These are phyloP conservation scores for Plasmodium knowlesi DNA, from an alignment of 169 alveolate species.

Conservation along the genomic window DNA sequence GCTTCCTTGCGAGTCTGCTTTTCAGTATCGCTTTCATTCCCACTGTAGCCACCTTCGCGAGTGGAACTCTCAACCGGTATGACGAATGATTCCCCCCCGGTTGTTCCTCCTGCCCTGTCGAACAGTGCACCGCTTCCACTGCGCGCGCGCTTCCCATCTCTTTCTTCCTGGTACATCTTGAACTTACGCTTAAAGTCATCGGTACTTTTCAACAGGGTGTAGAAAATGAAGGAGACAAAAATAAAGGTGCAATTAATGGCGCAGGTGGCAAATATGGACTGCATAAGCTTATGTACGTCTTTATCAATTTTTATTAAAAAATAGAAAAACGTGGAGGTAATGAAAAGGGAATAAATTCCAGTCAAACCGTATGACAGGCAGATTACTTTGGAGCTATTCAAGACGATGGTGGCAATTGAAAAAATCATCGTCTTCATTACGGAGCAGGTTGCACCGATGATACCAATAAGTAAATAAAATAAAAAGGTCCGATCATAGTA, in stretches of 20 bases:
- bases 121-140: background rate
- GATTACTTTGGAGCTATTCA: slow-evolving; percentile 49
- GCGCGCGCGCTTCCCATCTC: background rate
- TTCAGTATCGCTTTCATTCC: background rate
- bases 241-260: slow-evolving; percentile 23
- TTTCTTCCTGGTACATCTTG: slow-evolving; percentile 25
- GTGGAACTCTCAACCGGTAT: background rate
- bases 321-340: slow-evolving; percentile 48
- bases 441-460: slow-evolving; percentile 53
- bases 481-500: slow-evolving; percentile 21
- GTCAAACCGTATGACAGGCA: slow-evolving; percentile 69
- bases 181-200: slow-evolving; percentile 30
- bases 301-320: slow-evolving; percentile 30
- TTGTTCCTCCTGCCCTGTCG: background rate
- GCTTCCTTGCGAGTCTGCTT: background rate
- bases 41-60: background rate
- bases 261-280: slow-evolving; percentile 49
- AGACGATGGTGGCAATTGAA: slow-evolving; percentile 33
- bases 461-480: slow-evolving; percentile 21
- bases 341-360: slow-evolving; percentile 47
- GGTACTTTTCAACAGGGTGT: slow-evolving; percentile 10
- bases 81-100: background rate
- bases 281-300: slow-evolving; percentile 7
- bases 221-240: slow-evolving; percentile 32
- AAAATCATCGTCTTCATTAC: slow-evolving; percentile 68